These are phyloP conservation scores for Penicillium expansum DNA, from an alignment of 2,329 filamentous ascomycete species.

Conservation along the genomic window DNA sequence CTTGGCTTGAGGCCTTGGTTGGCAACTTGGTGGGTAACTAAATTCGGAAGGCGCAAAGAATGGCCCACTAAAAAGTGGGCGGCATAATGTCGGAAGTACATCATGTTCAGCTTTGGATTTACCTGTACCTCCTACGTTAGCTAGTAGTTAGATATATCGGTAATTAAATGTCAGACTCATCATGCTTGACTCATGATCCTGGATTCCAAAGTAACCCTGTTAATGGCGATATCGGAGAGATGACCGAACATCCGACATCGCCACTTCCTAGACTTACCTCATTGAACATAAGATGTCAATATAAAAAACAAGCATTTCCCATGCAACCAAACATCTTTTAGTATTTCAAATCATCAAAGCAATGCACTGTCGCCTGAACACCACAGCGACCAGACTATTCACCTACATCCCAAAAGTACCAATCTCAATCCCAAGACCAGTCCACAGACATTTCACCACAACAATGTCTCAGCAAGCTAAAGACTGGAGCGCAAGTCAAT, in stretches of 20 bases:
- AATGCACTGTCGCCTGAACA: neutral
- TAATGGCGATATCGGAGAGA: neutral
- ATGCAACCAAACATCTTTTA: neutral
- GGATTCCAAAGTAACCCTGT: neutral
- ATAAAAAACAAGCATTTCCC: neutral
- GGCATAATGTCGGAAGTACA: neutral
- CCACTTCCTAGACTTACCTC: neutral
- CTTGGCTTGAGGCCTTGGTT: slow-evolving; percentile 15
- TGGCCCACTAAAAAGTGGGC: neutral
- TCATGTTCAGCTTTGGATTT: neutral
- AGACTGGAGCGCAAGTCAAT: slow-evolving; percentile 58
- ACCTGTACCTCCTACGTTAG: neutral
- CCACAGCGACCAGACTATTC: neutral
- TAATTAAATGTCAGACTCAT: neutral
- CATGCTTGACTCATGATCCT: neutral
- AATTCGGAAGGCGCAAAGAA: neutral
- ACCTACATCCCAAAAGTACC: neutral
- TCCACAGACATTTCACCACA: neutral
- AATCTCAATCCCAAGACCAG: neutral
- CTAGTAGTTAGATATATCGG: slow-evolving; percentile 1
- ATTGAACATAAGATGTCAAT: neutral
- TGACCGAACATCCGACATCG: slow-evolving; percentile 3
- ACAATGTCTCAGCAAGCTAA: slow-evolving; percentile 12
- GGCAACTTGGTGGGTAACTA: slow-evolving; percentile 20
- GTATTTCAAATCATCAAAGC: neutral